Conservation (phyloP, 129 eudicot genomes). For the Tagetes erecta region DNA sequence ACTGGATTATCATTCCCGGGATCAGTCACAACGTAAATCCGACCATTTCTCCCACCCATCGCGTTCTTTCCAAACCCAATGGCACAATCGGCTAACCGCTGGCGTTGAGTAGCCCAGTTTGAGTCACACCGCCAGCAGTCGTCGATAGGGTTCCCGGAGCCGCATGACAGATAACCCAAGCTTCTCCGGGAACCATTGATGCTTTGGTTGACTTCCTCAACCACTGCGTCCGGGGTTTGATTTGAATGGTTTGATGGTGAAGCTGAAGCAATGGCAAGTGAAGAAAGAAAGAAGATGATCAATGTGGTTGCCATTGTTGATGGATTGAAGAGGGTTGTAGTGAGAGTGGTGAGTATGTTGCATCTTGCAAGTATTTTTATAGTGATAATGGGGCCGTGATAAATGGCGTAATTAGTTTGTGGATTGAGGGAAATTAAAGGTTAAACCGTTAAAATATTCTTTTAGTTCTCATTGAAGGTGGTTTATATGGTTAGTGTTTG, state of each 20-base stretch:
- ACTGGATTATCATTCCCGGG: conserved; percentile 66
- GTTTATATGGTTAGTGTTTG: conserved; percentile 33
- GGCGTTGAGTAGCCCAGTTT: conserved; percentile 70
- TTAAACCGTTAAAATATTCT: conserved; percentile 3
- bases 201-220: conserved; percentile 60
- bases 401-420: conserved; percentile 67
- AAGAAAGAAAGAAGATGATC: conserved; percentile 26
- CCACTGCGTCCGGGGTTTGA: conserved; percentile 37
- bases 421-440: not conserved
- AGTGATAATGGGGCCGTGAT: conserved; percentile 54
- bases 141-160: conserved; percentile 84
- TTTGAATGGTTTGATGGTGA: not conserved
- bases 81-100: conserved; percentile 78
- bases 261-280: conserved; percentile 5
- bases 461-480: conserved; percentile 33
- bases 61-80: conserved; percentile 90
- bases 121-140: conserved; percentile 95
- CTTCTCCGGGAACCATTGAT: conserved; percentile 73
- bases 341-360: conserved; percentile 4
- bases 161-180: conserved; percentile 64
- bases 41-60: conserved; percentile 63
- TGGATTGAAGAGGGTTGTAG: conserved; percentile 13
- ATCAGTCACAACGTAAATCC: conserved; percentile 72
- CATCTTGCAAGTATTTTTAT: conserved; percentile 36
- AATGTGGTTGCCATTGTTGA: conserved; percentile 1